Evolutionary conservation across 2,329 filamentous ascomycete genomes (phyloP).

Genomic region (Xylaria sp.): DNA sequence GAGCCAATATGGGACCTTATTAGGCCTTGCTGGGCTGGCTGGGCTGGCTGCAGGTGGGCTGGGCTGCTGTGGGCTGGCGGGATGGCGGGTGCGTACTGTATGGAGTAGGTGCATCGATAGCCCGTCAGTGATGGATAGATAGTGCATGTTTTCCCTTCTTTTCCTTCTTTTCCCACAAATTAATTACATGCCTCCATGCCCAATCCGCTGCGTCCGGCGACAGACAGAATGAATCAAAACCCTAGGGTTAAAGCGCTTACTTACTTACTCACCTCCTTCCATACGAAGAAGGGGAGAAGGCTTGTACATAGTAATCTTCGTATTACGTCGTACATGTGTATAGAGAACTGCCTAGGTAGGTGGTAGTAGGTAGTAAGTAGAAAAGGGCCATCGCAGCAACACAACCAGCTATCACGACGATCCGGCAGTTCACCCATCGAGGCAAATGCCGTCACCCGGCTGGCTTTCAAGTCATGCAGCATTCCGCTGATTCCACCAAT

Average conservation of each 20-base stretch:
- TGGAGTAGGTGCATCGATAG: not conserved
- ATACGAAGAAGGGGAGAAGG: no score
- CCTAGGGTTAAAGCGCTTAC: no score
- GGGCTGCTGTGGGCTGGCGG: no score
- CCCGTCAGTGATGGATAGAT: not conserved
- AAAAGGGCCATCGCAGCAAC: conserved; percentile 2
- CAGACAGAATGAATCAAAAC: not conserved
- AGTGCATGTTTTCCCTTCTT: not conserved
- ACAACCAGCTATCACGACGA: conserved; percentile 3
- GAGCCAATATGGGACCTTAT: no score
- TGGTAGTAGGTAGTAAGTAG: not conserved
- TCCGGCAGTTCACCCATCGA: conserved; percentile 16
- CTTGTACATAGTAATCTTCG: conserved; percentile 10
- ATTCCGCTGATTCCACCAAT: conserved; percentile 6
- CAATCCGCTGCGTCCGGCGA: not conserved
- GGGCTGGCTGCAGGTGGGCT: no score
- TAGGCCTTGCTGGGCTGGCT: no score
- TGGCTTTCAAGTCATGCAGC: not conserved
- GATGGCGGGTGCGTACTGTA: not conserved
- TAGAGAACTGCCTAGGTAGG: no score
- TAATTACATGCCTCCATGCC: no score
- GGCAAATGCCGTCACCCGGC: conserved; percentile 17
- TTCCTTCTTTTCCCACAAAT: not conserved
- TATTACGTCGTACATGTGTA: conserved; percentile 11
- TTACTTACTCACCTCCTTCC: no score